phyloP scores from a whole-genome alignment of 1,284 basidiomycete genomes.

The Fomitopsis schrenkii region DNA sequence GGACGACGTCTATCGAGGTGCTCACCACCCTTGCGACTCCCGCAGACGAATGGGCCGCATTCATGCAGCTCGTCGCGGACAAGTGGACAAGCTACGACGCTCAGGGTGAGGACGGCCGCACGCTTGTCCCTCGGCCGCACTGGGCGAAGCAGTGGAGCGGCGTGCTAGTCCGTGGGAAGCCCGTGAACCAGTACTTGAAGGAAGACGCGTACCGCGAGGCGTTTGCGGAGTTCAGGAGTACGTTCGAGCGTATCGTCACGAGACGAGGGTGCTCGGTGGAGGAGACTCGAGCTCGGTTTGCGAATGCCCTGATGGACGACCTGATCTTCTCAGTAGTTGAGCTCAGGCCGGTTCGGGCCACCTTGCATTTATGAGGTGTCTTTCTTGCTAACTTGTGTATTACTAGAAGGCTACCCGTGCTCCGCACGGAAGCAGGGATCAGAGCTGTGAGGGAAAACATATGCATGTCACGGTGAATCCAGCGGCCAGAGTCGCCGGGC shows the following conservation, averaged over 20 bases:
- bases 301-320: slow-evolving; percentile 6
- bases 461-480: no score
- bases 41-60: slow-evolving; percentile 6
- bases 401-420: no score
- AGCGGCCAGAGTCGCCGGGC: no score
- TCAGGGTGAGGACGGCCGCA: neutral
- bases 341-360: no score
- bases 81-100: slow-evolving; percentile 9
- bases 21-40: slow-evolving; percentile 12
- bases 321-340: slow-evolving; percentile 3
- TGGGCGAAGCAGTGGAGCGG: slow-evolving; percentile 15
- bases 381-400: no score
- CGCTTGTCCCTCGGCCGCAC: slow-evolving; percentile 10
- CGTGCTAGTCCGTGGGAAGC: slow-evolving; percentile 6
- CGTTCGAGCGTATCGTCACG: slow-evolving; percentile 6
- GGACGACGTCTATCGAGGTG: slow-evolving; percentile 12
- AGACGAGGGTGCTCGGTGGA: slow-evolving; percentile 5
- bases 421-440: no score
- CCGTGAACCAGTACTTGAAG: slow-evolving; percentile 10
- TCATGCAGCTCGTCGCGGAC: slow-evolving; percentile 13
- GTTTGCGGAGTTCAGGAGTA: slow-evolving; percentile 10
- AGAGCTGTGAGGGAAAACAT: no score
- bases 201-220: slow-evolving; percentile 13
- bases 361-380: no score
- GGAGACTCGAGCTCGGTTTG: slow-evolving; percentile 8